These are phyloP conservation scores for Scutellaria baicalensis DNA, from an alignment of 257 asterid species.

Conservation along the genomic window DNA sequence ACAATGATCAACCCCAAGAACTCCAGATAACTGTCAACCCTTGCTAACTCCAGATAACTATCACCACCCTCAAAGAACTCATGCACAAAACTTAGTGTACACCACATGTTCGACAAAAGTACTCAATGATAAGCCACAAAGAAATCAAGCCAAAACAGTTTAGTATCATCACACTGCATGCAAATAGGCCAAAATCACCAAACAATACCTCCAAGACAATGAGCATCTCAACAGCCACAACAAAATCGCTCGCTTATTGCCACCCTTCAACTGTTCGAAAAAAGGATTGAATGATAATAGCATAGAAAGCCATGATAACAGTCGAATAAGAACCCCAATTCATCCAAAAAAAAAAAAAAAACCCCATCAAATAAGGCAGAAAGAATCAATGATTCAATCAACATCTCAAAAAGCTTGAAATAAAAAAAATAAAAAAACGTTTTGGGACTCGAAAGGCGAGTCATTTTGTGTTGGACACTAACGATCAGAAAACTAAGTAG, in stretches of 20 bases:
- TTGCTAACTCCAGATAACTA: too few relatives aligned
- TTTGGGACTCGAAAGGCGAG: too few relatives aligned
- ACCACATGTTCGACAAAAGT: neutral
- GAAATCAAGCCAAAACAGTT: neutral
- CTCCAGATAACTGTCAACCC: neutral
- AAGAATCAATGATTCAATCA: too few relatives aligned
- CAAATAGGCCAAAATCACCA: neutral
- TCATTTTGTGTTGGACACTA: too few relatives aligned
- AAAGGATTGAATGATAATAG: neutral
- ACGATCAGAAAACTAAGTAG: too few relatives aligned
- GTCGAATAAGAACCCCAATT: too few relatives aligned
- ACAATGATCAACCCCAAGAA: neutral
- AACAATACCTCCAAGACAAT: neutral
- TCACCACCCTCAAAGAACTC: neutral
- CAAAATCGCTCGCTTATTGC: neutral
- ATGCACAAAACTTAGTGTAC: neutral
- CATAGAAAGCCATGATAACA: too few relatives aligned
- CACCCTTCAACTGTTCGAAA: neutral
- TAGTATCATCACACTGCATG: neutral
- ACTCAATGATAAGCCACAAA: neutral
- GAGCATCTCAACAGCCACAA: neutral
- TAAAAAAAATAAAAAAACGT: too few relatives aligned
- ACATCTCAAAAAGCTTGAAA: too few relatives aligned
- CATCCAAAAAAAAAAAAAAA: too few relatives aligned
- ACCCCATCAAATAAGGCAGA: too few relatives aligned